Conservation (phyloP, 2,329 filamentous ascomycete genomes). For the Penicillium sp. region DNA sequence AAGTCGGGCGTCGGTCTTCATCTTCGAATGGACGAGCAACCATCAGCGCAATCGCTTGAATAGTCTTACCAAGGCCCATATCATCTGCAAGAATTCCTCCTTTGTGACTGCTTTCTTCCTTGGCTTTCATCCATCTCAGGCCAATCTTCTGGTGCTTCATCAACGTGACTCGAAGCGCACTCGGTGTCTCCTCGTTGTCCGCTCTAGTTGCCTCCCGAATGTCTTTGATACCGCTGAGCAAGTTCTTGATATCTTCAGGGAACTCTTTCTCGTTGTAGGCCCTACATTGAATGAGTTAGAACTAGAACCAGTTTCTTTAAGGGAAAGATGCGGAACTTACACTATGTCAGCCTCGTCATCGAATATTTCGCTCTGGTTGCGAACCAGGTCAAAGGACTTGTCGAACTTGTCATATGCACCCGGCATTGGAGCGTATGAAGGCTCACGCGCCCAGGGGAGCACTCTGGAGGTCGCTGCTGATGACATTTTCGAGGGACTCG, state of each 20-base stretch:
- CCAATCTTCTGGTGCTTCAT: conserved; percentile 77
- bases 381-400: conserved; percentile 3
- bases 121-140: conserved; percentile 64
- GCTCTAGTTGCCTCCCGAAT: conserved; percentile 57
- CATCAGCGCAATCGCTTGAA: conserved; percentile 72
- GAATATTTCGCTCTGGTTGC: conserved; percentile 3
- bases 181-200: conserved; percentile 60
- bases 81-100: conserved; percentile 71
- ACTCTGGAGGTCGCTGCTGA: neutral
- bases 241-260: conserved; percentile 58
- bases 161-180: conserved; percentile 57
- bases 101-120: conserved; percentile 62
- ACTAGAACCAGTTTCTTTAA: neutral
- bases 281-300: conserved; percentile 14
- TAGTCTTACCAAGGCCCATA: conserved; percentile 78
- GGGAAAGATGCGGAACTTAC: neutral
- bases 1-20: conserved; percentile 58
- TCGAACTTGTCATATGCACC: neutral
- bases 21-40: conserved; percentile 56
- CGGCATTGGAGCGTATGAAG: neutral
- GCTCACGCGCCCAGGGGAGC: conserved; percentile 1
- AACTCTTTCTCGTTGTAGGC: conserved; percentile 37
- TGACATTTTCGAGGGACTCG: neutral
- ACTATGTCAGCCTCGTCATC: conserved; percentile 4
- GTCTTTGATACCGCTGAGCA: conserved; percentile 64